Evolutionary conservation across 345 rosid species (phyloP), one percentile per base, ranked within the genome.

Genomic region (Toxicodendron radicans): DNA sequence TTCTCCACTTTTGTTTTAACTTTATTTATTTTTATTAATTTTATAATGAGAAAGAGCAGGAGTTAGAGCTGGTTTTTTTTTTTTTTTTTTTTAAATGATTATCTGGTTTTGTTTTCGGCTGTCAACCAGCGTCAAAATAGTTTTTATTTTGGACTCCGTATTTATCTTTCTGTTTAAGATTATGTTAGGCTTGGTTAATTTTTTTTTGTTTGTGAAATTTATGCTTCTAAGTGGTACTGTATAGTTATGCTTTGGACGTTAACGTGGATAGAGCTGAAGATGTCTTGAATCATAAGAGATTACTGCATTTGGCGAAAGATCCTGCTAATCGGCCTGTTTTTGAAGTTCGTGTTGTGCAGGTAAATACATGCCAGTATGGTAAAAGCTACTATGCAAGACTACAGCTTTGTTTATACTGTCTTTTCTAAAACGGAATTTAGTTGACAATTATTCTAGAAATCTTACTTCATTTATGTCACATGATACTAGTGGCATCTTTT

Each of bases 241-340:
- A 78, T 75, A 95, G 98, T 69, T 95, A 95, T 64, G 98, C 95
- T 16, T 43, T 91, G 69, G 99, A 95, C 85, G 99, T 95, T 48
- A 95, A 95, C 79, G 98, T 89, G 79, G 98, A 95, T 88, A 91
- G 98, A 68, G 98, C 99, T 41, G 98, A 90, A 75, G 98, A 93
- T 79, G 98, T 95, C 45, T 87, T 93, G 45, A 84, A 84, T 20
- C 99, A 93, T 76, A 92, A 89, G 81, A 87, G 93, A 80, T 70
- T 95, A 66, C 79, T 95, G 51, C 84, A 87, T 53, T 74, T 86
- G 79, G 99, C 98, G 9, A 94, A 93, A 75, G 90, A 86, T 76
- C 93, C 94, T 74, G 73, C 87, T 14, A 93, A 86, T 85, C 82
- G 85, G 56, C 97, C 93, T 58, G 99, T 83, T 10, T 93, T 95